phyloP scores from a whole-genome alignment of 2,329 filamentous ascomycete species.

The Aspergillus amoenus region DNA sequence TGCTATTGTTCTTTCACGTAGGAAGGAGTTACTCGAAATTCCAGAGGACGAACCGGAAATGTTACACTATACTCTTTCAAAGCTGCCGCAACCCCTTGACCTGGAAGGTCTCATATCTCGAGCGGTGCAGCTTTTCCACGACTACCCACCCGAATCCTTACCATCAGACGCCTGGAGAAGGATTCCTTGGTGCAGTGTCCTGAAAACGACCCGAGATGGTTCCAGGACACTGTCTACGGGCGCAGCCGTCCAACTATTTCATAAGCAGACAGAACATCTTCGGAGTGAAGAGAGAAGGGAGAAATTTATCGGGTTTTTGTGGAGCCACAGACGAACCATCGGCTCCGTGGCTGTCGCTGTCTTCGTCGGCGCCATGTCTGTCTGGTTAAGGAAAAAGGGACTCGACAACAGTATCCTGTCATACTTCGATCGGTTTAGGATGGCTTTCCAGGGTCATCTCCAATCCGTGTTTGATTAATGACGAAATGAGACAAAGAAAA shows the following conservation, averaged over 20 bases:
- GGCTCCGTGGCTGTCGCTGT: slow-evolving; percentile 64
- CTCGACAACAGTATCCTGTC: slow-evolving; percentile 36
- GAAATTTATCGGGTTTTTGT: slow-evolving; percentile 52
- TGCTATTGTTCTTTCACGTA: slow-evolving; percentile 77
- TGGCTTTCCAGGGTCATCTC: slow-evolving; percentile 21
- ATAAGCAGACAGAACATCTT: slow-evolving; percentile 71
- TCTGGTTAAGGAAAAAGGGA: slow-evolving; percentile 60
- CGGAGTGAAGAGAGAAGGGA: slow-evolving; percentile 61
- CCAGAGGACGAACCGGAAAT: slow-evolving; percentile 83
- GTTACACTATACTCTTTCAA: slow-evolving; percentile 83
- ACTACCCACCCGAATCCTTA: slow-evolving; percentile 71
- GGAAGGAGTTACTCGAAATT: slow-evolving; percentile 82
- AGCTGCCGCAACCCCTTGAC: slow-evolving; percentile 77
- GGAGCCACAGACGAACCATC: slow-evolving; percentile 66
- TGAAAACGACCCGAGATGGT: slow-evolving; percentile 72
- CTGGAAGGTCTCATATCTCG: slow-evolving; percentile 72
- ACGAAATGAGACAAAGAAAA: not conserved
- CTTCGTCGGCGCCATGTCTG: slow-evolving; percentile 65
- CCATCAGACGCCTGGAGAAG: slow-evolving; percentile 63
- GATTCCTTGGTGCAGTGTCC: slow-evolving; percentile 73
- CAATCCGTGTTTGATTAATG: not conserved
- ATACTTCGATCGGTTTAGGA: slow-evolving; percentile 30
- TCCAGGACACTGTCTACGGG: slow-evolving; percentile 58
- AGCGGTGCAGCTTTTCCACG: slow-evolving; percentile 63
- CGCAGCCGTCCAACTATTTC: slow-evolving; percentile 68